These are phyloP conservation scores for Zalaria obscura DNA, from an alignment of 2,329 filamentous ascomycete species.

Conservation along the genomic window DNA sequence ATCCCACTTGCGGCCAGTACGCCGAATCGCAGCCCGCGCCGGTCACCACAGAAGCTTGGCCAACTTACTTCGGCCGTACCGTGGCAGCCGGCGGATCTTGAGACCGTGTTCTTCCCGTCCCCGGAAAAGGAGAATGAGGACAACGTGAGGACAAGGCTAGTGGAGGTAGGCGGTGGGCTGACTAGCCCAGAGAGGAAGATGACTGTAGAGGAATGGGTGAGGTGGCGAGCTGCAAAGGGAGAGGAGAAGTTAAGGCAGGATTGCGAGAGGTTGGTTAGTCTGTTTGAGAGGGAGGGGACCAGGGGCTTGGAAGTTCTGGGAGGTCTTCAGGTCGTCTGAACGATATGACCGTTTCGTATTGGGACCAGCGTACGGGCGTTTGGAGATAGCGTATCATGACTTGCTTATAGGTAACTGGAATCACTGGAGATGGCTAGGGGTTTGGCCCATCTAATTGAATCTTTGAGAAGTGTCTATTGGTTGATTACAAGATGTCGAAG, in stretches of 20 bases:
- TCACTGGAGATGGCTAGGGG: too few species aligned
- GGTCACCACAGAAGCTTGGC: slow-evolving; percentile 30
- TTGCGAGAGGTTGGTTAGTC: slow-evolving; percentile 68
- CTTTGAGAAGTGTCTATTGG: too few species aligned
- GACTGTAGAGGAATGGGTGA: slow-evolving; percentile 89
- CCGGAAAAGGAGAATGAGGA: slow-evolving; percentile 24
- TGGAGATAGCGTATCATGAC: too few species aligned
- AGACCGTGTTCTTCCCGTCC: slow-evolving; percentile 46
- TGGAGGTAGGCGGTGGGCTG: slow-evolving; percentile 41
- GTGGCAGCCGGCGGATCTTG: slow-evolving; percentile 67
- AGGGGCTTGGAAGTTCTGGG: slow-evolving; percentile 67
- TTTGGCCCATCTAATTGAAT: too few species aligned
- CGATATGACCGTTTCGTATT: not conserved
- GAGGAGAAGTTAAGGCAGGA: slow-evolving; percentile 67
- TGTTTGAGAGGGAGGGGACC: slow-evolving; percentile 72
- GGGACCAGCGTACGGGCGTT: too few species aligned
- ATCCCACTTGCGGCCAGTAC: slow-evolving; percentile 28
- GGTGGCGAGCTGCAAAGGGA: slow-evolving; percentile 63
- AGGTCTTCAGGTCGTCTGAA: slow-evolving; percentile 42
- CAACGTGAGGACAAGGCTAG: slow-evolving; percentile 29
- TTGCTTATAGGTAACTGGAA: too few species aligned
- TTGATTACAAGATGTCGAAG: too few species aligned
- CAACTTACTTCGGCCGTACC: slow-evolving; percentile 36
- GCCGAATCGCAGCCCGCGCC: slow-evolving; percentile 17
- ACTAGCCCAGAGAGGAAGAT: slow-evolving; percentile 70